Base-by-base conservation (phyloP, 1,284 basidiomycete species). In the Pyrrhoderma lamaoense region DNA sequence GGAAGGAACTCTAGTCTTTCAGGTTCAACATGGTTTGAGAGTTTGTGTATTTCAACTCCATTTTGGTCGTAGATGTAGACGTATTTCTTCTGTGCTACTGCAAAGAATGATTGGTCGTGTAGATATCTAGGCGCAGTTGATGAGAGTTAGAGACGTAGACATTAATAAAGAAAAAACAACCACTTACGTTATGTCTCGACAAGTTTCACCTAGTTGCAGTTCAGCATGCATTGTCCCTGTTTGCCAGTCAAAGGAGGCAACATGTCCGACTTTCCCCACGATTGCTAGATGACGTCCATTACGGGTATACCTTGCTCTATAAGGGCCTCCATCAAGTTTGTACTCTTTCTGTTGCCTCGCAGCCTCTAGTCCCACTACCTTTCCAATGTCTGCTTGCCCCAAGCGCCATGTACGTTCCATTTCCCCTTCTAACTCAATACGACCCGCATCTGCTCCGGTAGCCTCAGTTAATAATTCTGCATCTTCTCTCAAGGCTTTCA, bases 191-290 rank as follows among this genome's bases (percentile, higher is more conserved):
- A 98, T 88, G 65, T 97, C 94, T 57, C 93, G 60, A 77, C 88
- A 76, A 34, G 90, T 93, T 69, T 98, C 95, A 54, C 81, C 78
- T 3, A 98, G 72, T 59, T 96, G 92, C 31, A 97, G 74, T 64
- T 99, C 95, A 3, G 88, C 79, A 61, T 93, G 86, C 31, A 98
- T 69, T 39, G 82, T 83, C 0, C 93, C 92, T 0, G 88, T 82
- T 65, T 92, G 85, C 91, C 92, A 95, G 66, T 98, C 93, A 61
- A 97, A 95, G 0, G 93, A 91, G 1, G 92, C 90, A n/a, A 94
- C 79, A 68, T 97, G 93, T 0, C 95, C 94, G 51, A 76, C 78
- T 16, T 76, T 75, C 3, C 92, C 93, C 1, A 80, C 88, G 57
- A 96, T 81, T 0, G 89, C 92, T 47, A 95, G 65, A 66, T 93